Percentiles rank a stretch among this genome's conserved stretches.
Conservation (phyloP, 2,329 filamentous ascomycete species). For the Talaromyces sp. region DNA sequence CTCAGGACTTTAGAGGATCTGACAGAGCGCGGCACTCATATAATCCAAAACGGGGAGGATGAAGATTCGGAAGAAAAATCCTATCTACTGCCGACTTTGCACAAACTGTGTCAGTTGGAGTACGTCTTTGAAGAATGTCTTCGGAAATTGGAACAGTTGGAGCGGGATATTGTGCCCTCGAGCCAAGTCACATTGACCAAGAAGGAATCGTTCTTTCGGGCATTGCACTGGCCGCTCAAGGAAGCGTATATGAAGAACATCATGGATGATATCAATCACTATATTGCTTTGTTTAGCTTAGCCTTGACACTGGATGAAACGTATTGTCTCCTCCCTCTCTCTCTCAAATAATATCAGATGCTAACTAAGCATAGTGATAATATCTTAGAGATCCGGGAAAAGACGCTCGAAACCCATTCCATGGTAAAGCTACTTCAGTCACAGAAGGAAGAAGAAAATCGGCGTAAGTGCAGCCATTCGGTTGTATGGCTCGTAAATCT, state of each 20-base stretch:
- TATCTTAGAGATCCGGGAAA: constrained; percentile 14
- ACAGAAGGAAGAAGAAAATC: constrained; percentile 6
- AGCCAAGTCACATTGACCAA: constrained; percentile 1
- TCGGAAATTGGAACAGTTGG: constrained; percentile 4
- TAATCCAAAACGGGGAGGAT: not conserved
- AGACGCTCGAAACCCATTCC: constrained; percentile 9
- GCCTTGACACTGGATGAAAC: constrained; percentile 12
- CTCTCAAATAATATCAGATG: not conserved
- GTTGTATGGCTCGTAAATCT: not conserved
- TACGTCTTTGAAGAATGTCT: constrained; percentile 15
- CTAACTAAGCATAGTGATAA: constrained; percentile 5
- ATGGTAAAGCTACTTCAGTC: constrained; percentile 8
- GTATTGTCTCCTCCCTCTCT: not conserved
- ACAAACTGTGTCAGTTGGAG: constrained; percentile 5
- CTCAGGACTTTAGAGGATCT: constrained; percentile 10
- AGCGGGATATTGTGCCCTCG: constrained; percentile 9
- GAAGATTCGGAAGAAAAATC: not conserved
- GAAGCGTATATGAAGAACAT: constrained; percentile 10
- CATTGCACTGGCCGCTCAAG: constrained; percentile 15
- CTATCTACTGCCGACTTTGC: constrained; percentile 12
- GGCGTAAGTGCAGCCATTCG: constrained; percentile 1
- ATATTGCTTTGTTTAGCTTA: constrained; percentile 11
- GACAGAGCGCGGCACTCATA: constrained; percentile 1
- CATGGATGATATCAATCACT: constrained; percentile 13
- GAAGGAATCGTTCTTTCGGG: not conserved